These are phyloP conservation scores for Annulohypoxylon moriforme DNA, from an alignment of 495 filamentous ascomycete species.

Conservation along the genomic window DNA sequence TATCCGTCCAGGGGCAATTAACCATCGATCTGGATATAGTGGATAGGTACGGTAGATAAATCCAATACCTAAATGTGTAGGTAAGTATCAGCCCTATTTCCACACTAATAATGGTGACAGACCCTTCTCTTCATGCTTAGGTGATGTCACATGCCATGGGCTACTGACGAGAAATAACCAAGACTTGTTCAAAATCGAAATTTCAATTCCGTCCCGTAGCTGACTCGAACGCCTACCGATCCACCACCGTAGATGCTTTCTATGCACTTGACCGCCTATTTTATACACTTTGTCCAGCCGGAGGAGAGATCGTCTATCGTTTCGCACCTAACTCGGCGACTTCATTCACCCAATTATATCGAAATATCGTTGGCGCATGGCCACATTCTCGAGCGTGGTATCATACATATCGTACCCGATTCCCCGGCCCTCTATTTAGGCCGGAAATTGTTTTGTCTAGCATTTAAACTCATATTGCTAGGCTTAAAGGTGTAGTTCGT, in stretches of 20 bases:
- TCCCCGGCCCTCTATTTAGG: constrained; percentile 1
- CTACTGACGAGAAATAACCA: not conserved
- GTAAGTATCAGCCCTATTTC: not conserved
- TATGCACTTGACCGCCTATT: constrained; percentile 48
- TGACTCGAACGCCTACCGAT: constrained; percentile 49
- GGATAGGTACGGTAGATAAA: not conserved
- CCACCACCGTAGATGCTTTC: constrained; percentile 46
- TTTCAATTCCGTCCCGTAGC: constrained; percentile 42
- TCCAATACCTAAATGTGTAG: not conserved
- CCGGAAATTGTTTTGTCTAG: constrained; percentile 15
- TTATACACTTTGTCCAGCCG: constrained; percentile 46
- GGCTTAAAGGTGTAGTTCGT: constrained; percentile 37
- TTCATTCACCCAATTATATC: constrained; percentile 27
- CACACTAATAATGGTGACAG: not conserved
- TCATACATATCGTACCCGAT: constrained; percentile 40
- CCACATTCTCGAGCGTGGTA: constrained; percentile 40
- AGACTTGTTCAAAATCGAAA: constrained; percentile 33
- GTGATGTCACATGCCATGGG: constrained; percentile 3
- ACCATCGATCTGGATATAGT: not conserved
- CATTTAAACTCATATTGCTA: constrained; percentile 8
- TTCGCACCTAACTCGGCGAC: constrained; percentile 33
- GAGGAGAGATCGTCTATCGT: constrained; percentile 51
- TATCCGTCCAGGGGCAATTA: not conserved
- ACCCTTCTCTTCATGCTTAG: constrained; percentile 3
- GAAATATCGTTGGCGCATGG: constrained; percentile 32